Evolutionary conservation across 148 eudicot species (phyloP), one percentile per base, ranked within the genome.

Genomic region (Chenopodium berlandieri): DNA sequence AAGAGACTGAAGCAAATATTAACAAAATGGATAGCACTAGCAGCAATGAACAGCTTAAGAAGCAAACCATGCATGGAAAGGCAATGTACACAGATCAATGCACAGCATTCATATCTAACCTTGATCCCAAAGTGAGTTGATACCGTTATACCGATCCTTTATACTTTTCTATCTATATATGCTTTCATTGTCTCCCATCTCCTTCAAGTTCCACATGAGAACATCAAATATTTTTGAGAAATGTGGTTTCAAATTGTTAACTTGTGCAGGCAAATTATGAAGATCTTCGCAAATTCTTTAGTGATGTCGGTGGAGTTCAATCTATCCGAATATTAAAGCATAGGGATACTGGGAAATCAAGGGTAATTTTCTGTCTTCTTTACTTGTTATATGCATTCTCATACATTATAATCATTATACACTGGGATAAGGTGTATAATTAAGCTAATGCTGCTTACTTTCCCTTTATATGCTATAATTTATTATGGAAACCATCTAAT

Each of bases 31-130:
- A 79, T 62, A 79, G 76, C 65, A 79, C 84, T 62, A 79, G 78
- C 65, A 80, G 84, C 78, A 60, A 75, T 64, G 91, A 81, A 47
- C 80, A 80, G 50, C 86, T 79, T 75, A 84, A 62, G 31, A 84
- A 86, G 81, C 85, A 88, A 32, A 54, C 64, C 32, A 81, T 78
- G 9, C 68, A 76, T 75, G 89, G 78, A 76, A 94, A 89, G 78
- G 82, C 83, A 47, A 84, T 78, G 56, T 94, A 84, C 82, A 86
- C 87, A 77, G 99, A 96, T 82, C 92, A 94, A 76, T 94, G 98
- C 91, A 96, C 99, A 72, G 98, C 88, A 78, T 96, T 91, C 82
- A 50, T 96, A 58, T 96, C 99, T 71, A 96, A 96, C 81, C 92
- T 96, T 78, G 86, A 72, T 85, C 65, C 87, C 14, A 79, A 89